Base-by-base conservation (phyloP, 805 yeast species). In the Nakazawaea populi region DNA sequence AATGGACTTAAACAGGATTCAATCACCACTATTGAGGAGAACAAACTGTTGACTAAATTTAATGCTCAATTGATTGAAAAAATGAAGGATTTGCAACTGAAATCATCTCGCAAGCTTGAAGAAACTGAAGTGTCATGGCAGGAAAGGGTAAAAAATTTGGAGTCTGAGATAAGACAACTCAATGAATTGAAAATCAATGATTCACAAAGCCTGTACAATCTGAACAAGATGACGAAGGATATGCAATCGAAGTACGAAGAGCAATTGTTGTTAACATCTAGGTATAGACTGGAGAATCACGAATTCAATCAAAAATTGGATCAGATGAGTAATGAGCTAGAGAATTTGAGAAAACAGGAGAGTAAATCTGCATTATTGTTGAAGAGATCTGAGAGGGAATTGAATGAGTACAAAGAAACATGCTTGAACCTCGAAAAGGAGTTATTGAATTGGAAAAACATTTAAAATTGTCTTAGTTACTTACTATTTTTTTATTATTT, bases 1-100 rank as follows among this genome's bases (percentile, higher is more conserved):
- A 73, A 70, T 42, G 62, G 62, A 11, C 69, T 76, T 49, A 76
- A 82, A 53, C 76, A 77, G 43, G 80, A 80, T 44, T 74, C 77
- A 39, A 68, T 83, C 51, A 79, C 82, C 46, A 64, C 82, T 4
- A 67, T 72, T 28, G 89, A 87, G 63, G 94, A 87, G 60, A 85
- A 83, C 58, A 82, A 81, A 58, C 76, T 85, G 1, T 61, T 86
- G 42, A 78, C 76, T 30, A 82, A 74, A 54, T 75, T 73, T 53
- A 81, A 84, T 57, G 66, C 66, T 36, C 80, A 81, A 46, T 65
- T 86, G 54, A 73, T 68, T 48, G 51, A 53, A 12, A 77, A 79
- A 56, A 68, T 79, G 9, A 62, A 69, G 31, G 71, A 68, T 5
- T 59, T 79, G 30, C 83, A 83, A 56, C 69, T 66, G 1, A 76